These are phyloP conservation scores for Kluyveromyces sp. DNA, from an alignment of 1,139 yeast species.

Conservation along the genomic window DNA sequence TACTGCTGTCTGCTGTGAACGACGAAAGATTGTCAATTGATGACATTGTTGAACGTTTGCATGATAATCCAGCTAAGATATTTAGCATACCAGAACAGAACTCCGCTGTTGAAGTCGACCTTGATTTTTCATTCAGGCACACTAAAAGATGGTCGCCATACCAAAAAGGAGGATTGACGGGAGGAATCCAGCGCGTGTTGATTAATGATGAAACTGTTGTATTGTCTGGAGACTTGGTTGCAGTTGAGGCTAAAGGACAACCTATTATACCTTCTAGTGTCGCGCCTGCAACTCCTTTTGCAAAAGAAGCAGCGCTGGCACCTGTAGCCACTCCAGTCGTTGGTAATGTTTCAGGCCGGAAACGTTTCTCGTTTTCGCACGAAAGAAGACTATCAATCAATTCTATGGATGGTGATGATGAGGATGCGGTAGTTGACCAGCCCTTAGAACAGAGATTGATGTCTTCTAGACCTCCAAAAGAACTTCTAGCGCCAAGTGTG, in stretches of 20 bases:
- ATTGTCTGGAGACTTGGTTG: slow-evolving; percentile 69
- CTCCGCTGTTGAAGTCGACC: slow-evolving; percentile 68
- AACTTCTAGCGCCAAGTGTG: slow-evolving; percentile 72
- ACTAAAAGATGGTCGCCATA: slow-evolving; percentile 48
- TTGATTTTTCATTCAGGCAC: slow-evolving; percentile 51
- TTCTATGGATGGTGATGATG: slow-evolving; percentile 35
- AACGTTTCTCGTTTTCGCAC: slow-evolving; percentile 39
- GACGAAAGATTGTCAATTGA: slow-evolving; percentile 64
- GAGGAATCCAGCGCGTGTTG: slow-evolving; percentile 84
- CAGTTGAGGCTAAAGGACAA: slow-evolving; percentile 50
- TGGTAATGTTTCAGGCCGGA: slow-evolving; percentile 20
- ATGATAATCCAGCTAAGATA: slow-evolving; percentile 74
- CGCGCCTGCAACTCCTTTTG: slow-evolving; percentile 21
- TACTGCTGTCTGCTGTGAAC: slow-evolving; percentile 73
- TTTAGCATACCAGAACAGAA: slow-evolving; percentile 81
- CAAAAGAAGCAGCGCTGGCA: slow-evolving; percentile 19
- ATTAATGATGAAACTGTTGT: slow-evolving; percentile 73
- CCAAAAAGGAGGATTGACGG: slow-evolving; percentile 47
- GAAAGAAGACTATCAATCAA: slow-evolving; percentile 43
- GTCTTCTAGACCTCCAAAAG: slow-evolving; percentile 62
- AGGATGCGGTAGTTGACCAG: slow-evolving; percentile 53
- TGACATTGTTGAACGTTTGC: slow-evolving; percentile 67
- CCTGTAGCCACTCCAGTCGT: slow-evolving; percentile 23
- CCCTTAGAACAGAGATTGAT: slow-evolving; percentile 43
- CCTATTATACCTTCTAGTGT: slow-evolving; percentile 39